phyloP scores from a whole-genome alignment of 306 rosid genomes.

The Pterocarpus macrocarpus region DNA sequence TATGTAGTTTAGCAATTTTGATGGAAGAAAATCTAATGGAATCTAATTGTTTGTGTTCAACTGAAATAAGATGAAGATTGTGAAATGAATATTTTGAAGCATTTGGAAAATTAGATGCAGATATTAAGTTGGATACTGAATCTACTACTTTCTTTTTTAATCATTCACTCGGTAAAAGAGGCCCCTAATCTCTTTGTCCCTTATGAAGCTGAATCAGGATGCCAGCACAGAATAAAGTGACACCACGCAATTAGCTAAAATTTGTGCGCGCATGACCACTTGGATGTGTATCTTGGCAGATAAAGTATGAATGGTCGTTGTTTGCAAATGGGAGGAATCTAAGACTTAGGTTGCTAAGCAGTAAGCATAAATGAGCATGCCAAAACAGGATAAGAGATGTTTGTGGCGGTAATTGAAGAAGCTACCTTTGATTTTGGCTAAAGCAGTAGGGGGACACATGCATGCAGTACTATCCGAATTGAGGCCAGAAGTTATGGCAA shows the following conservation, averaged over 20 bases:
- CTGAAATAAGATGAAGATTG: neutral
- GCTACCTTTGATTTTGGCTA: neutral
- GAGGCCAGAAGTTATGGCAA: neutral
- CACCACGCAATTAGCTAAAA: slow-evolving; percentile 24
- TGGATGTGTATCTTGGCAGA: slow-evolving; percentile 28
- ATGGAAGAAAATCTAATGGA: neutral
- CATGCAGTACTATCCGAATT: slow-evolving; percentile 17
- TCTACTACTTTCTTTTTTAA: neutral
- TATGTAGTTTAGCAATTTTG: neutral
- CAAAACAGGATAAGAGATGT: slow-evolving; percentile 23
- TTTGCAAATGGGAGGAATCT: slow-evolving; percentile 23
- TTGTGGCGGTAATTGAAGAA: neutral
- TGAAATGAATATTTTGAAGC: neutral
- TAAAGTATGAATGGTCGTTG: slow-evolving; percentile 19
- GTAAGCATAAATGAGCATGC: slow-evolving; percentile 7
- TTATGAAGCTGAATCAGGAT: neutral
- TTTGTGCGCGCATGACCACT: neutral
- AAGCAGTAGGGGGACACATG: neutral
- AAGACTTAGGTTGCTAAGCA: neutral
- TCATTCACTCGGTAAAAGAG: neutral
- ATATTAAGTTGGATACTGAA: neutral
- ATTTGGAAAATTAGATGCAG: slow-evolving; percentile 6
- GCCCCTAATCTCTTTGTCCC: neutral
- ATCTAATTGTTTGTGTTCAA: neutral
- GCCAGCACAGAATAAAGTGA: slow-evolving; percentile 26